phyloP scores from a whole-genome alignment of 306 rosid species.

The Elaeagnus macrophylla region DNA sequence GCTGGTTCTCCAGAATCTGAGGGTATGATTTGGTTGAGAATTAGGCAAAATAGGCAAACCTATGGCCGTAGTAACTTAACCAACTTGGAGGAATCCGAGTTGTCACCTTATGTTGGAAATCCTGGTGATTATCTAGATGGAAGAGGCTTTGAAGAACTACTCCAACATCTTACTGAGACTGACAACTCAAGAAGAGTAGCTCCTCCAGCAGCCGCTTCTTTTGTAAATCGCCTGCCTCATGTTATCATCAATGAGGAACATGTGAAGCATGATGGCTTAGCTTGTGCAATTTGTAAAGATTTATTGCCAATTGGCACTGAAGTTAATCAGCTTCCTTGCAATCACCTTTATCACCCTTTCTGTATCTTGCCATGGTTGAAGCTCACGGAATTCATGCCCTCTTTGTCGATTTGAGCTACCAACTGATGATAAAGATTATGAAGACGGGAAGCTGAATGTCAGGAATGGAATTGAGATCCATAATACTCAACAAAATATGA shows the following conservation, averaged over 20 bases:
- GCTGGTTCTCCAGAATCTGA: slow-evolving; percentile 42
- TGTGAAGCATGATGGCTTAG: slow-evolving; percentile 48
- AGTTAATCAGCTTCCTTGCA: slow-evolving; percentile 78
- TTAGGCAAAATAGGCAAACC: slow-evolving; percentile 36
- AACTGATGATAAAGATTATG: slow-evolving; percentile 84
- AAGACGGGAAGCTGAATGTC: slow-evolving; percentile 50
- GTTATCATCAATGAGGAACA: slow-evolving; percentile 50
- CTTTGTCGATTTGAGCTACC: slow-evolving; percentile 92
- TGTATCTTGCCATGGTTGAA: slow-evolving; percentile 95
- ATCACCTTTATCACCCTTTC: slow-evolving; percentile 69
- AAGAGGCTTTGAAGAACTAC: slow-evolving; percentile 55
- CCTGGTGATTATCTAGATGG: slow-evolving; percentile 63
- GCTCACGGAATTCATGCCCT: slow-evolving; percentile 83
- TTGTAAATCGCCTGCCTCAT: slow-evolving; percentile 47
- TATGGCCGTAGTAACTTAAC: slow-evolving; percentile 19
- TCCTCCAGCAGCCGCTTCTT: slow-evolving; percentile 69
- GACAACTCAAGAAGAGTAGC: slow-evolving; percentile 78
- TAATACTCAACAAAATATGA: slow-evolving; percentile 27
- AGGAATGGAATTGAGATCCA: slow-evolving; percentile 29
- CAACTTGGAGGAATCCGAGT: slow-evolving; percentile 35
- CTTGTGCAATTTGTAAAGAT: slow-evolving; percentile 94
- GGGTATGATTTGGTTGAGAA: slow-evolving; percentile 26
- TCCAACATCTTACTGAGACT: slow-evolving; percentile 65
- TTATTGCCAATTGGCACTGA: slow-evolving; percentile 41
- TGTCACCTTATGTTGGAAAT: slow-evolving; percentile 36